A percentile compares a stretch with the other conserved stretches of the same genome.
These are phyloP conservation scores for Komagataella populi DNA, from an alignment of 805 yeast genomes.

Conservation along the genomic window DNA sequence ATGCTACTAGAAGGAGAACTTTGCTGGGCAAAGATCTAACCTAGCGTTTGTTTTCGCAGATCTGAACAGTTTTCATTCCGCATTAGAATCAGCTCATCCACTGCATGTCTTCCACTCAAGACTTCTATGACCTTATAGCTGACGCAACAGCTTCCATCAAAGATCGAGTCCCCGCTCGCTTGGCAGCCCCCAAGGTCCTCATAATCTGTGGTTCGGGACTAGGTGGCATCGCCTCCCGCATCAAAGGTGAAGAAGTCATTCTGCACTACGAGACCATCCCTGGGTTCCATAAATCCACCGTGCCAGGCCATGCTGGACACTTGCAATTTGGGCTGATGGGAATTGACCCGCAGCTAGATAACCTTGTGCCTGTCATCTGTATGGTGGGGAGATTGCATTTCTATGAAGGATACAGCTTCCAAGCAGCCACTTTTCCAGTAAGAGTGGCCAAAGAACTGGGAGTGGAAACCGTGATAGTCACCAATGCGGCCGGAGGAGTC, in stretches of 20 bases:
- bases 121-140: slow-evolving; percentile 1
- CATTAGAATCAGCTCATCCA: neutral
- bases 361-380: slow-evolving; percentile 68
- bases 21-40: neutral
- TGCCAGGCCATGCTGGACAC: slow-evolving; percentile 81
- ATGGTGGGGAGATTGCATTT: slow-evolving; percentile 92
- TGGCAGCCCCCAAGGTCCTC: slow-evolving; percentile 41
- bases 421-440: slow-evolving; percentile 74
- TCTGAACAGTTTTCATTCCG: neutral
- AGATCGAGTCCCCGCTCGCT: neutral
- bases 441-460: slow-evolving; percentile 60
- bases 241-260: slow-evolving; percentile 28
- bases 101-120: neutral
- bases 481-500: slow-evolving; percentile 96
- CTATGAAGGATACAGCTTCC: slow-evolving; percentile 83
- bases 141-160: slow-evolving; percentile 1
- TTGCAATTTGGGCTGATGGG: slow-evolving; percentile 72
- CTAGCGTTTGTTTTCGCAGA: neutral
- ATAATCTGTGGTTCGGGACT: slow-evolving; percentile 93
- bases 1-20: neutral
- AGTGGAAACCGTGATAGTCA: slow-evolving; percentile 51
- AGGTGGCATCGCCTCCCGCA: slow-evolving; percentile 62
- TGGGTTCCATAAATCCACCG: slow-evolving; percentile 71
- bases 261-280: slow-evolving; percentile 64
- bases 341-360: slow-evolving; percentile 8